Conservation (phyloP, 129 eudicot species). For the Daucus carota region DH1_v3.0 NC_030387.2:32758001-32758500, state of each 20-base stretch:
- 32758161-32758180: slow-evolving; percentile 98
- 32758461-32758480: slow-evolving; percentile 27
- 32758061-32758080: slow-evolving; percentile 3
- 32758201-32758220: slow-evolving; percentile 90
- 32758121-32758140: slow-evolving; percentile 92
- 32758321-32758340: slow-evolving; percentile 54
- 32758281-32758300: background rate
- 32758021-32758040: too few relatives aligned
- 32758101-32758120: slow-evolving; percentile 50
- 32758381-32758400: slow-evolving; percentile 87
- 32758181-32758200: slow-evolving; percentile 84
- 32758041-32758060: too few relatives aligned
- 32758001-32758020: background rate
- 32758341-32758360: slow-evolving; percentile 68
- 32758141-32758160: slow-evolving; percentile 94
- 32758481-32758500: slow-evolving; percentile 34
- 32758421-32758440: slow-evolving; percentile 47
- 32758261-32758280: background rate
- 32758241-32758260: background rate
- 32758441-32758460: slow-evolving; percentile 34
- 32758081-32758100: slow-evolving; percentile 13
- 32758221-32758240: slow-evolving; percentile 82
- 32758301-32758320: slow-evolving; percentile 50
- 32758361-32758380: slow-evolving; percentile 57
- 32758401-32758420: slow-evolving; percentile 66